phyloP scores from a whole-genome alignment of 805 yeast genomes.

The Kazachstania psychrophila region DNA sequence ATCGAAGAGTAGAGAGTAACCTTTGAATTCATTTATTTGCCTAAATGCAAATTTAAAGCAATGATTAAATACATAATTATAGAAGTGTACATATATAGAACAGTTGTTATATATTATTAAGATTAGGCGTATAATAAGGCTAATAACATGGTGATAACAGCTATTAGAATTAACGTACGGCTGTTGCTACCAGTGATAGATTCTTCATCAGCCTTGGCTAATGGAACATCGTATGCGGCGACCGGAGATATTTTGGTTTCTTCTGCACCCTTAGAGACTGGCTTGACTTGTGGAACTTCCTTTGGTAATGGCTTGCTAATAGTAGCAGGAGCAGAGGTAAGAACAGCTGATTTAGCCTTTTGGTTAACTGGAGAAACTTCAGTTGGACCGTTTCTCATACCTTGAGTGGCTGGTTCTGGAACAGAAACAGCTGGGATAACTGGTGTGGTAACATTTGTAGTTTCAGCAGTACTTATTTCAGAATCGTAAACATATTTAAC shows the following conservation, averaged over 20 bases:
- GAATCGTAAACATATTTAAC: conserved; percentile 43
- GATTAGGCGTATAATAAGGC: conserved; percentile 69
- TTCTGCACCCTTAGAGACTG: not conserved
- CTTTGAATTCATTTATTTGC: too few species aligned
- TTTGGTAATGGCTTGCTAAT: too few species aligned
- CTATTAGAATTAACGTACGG: conserved; percentile 43
- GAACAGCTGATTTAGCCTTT: not conserved
- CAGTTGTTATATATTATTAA: too few species aligned
- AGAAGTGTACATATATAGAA: too few species aligned
- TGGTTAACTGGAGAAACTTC: not conserved
- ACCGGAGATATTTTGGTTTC: conserved; percentile 6
- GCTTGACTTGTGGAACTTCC: too few species aligned
- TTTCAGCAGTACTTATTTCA: not conserved
- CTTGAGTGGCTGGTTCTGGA: conserved; percentile 3
- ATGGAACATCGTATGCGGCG: conserved; percentile 7
- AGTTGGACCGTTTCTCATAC: not conserved
- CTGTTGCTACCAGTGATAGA: conserved; percentile 39
- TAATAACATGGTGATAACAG: conserved; percentile 44
- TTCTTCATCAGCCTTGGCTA: conserved; percentile 10
- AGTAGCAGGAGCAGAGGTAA: not conserved
- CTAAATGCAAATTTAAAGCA: too few species aligned
- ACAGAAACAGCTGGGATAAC: conserved; percentile 3
- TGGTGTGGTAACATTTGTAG: conserved; percentile 10
- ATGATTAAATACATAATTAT: too few species aligned
- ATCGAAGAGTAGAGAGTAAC: too few species aligned